These are phyloP conservation scores for Wallacemonas sp. DNA, from an alignment of 208 protist species.

Conservation along the genomic window DNA sequence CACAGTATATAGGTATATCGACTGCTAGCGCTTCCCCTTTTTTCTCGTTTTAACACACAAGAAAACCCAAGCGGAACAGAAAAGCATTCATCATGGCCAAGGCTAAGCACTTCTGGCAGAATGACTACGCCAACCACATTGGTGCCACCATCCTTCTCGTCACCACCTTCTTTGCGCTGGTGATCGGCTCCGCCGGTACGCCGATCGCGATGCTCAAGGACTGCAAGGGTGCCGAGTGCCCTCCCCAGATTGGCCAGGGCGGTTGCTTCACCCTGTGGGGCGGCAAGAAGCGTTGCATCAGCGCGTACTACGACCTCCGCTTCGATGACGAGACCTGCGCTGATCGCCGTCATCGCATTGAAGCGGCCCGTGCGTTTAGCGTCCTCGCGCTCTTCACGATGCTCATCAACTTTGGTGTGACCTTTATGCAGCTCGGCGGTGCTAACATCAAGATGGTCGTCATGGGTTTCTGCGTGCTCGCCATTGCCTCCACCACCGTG, in stretches of 20 bases:
- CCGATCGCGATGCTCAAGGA: slow-evolving; percentile 49
- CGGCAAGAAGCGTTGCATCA: slow-evolving; percentile 39
- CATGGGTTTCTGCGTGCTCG: slow-evolving; percentile 37
- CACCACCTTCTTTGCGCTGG: slow-evolving; percentile 40
- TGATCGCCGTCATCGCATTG: slow-evolving; percentile 39
- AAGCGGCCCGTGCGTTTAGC: slow-evolving; percentile 61
- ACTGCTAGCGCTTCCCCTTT: not conserved
- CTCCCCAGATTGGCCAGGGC: not conserved
- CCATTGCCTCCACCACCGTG: slow-evolving; percentile 42
- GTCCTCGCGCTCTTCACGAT: slow-evolving; percentile 51
- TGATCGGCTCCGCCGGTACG: slow-evolving; percentile 46
- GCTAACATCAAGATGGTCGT: slow-evolving; percentile 38
- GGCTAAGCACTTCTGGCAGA: slow-evolving; percentile 46
- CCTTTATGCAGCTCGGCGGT: slow-evolving; percentile 41
- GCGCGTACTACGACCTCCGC: slow-evolving; percentile 43
- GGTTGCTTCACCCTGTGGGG: slow-evolving; percentile 71
- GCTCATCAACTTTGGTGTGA: slow-evolving; percentile 26
- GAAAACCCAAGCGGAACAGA: not conserved
- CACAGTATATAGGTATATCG: slow-evolving; percentile 2
- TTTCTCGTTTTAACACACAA: not conserved
- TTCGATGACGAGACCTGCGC: slow-evolving; percentile 47
- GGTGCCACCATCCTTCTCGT: slow-evolving; percentile 52
- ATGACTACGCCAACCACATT: slow-evolving; percentile 53
- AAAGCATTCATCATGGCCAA: slow-evolving; percentile 37
- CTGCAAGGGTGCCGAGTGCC: slow-evolving; percentile 14